Evolutionary conservation across 345 rosid species (phyloP).

Genomic region (rapeseed (Brassica napus)): Da-Ae NC_063447.1:30152001-30152500

Average conservation of each 20-base stretch:
- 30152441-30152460: conserved; percentile 29
- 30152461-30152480: conserved; percentile 79
- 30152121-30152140: background rate
- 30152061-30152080: background rate
- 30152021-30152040: conserved; percentile 21
- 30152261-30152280: conserved; percentile 20
- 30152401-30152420: conserved; percentile 94
- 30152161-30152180: background rate
- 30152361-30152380: conserved; percentile 65
- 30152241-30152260: conserved; percentile 32
- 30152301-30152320: conserved; percentile 24
- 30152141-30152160: background rate
- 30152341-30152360: conserved; percentile 52
- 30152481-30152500: conserved; percentile 70
- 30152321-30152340: conserved; percentile 27
- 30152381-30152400: conserved; percentile 91
- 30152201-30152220: conserved; percentile 29
- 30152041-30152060: background rate
- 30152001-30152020: conserved; percentile 25
- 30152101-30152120: background rate
- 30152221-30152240: conserved; percentile 33
- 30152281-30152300: conserved; percentile 30
- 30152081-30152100: background rate
- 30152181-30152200: conserved; percentile 21
- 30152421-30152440: conserved; percentile 63